Percentiles rank a stretch among this genome's conserved stretches.
Evolutionary conservation across 257 asterid genomes (phyloP).

Genomic region (Solanum etuberosum): DNA sequence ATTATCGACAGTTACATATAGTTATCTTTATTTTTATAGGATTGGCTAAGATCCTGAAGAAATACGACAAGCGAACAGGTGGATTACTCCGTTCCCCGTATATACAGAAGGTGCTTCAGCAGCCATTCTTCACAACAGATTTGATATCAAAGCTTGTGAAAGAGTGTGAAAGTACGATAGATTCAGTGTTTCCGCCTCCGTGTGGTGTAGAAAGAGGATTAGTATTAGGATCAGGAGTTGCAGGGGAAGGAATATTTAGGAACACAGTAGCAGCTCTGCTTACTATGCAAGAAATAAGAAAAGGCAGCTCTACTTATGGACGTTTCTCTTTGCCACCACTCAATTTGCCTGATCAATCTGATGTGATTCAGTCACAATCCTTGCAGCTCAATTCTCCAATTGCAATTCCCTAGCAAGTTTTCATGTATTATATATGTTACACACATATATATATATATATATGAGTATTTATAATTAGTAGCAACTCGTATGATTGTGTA

Average conservation of each 20-base stretch:
- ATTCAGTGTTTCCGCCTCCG: constrained; percentile 47
- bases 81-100: constrained; percentile 62
- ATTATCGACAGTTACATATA: neutral
- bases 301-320: constrained; percentile 81
- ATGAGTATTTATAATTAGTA: neutral
- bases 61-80: constrained; percentile 85
- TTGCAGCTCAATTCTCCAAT: constrained; percentile 51
- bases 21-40: constrained; percentile 24
- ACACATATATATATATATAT: too few species aligned
- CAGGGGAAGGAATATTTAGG: constrained; percentile 66
- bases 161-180: constrained; percentile 74
- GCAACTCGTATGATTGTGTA: neutral
- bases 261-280: constrained; percentile 83
- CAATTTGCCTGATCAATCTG: constrained; percentile 45
- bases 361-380: constrained; percentile 41
- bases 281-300: constrained; percentile 81
- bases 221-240: constrained; percentile 8
- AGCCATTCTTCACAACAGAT: constrained; percentile 87
- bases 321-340: constrained; percentile 88
- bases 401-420: constrained; percentile 23
- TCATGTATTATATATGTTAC: neutral
- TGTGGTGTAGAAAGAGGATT: constrained; percentile 1
- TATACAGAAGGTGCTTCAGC: constrained; percentile 59
- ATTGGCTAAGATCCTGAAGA: constrained; percentile 77
- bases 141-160: constrained; percentile 70